Conservation (phyloP, 768 basidiomycete species). For the Amanita fuliginea region DNA sequence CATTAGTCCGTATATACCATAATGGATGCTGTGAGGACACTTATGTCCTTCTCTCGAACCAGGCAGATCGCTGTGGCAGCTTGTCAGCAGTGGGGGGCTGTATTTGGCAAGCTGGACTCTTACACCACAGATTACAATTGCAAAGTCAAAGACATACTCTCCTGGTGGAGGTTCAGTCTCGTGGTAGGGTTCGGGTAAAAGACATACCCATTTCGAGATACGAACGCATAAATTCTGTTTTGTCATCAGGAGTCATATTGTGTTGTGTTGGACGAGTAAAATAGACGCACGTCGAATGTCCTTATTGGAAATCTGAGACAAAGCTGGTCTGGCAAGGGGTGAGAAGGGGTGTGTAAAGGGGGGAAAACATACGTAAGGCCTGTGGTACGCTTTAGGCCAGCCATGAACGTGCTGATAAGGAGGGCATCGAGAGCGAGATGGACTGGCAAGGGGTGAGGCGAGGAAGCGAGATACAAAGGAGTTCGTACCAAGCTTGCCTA, state of each 20-base stretch:
- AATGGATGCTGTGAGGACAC: too few relatives aligned
- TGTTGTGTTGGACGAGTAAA: background rate
- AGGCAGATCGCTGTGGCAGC: conserved; percentile 47
- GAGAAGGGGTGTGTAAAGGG: background rate
- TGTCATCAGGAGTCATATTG: background rate
- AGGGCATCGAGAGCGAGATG: conserved; percentile 71
- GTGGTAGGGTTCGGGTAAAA: background rate
- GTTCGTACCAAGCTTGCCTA: conserved; percentile 44
- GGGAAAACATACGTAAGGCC: conserved; percentile 62
- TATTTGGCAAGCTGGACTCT: conserved; percentile 15
- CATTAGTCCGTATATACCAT: background rate
- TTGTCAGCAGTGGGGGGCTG: background rate
- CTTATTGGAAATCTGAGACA: conserved; percentile 76
- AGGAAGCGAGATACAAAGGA: background rate
- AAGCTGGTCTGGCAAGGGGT: conserved; percentile 42
- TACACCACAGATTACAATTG: conserved; percentile 76
- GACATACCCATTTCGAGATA: conserved; percentile 73
- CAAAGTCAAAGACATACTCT: conserved; percentile 82
- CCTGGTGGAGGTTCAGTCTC: conserved; percentile 29
- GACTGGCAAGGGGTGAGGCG: conserved; percentile 20
- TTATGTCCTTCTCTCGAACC: conserved; percentile 52
- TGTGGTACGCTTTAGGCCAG: conserved; percentile 76
- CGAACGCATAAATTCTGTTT: conserved; percentile 53
- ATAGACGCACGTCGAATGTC: conserved; percentile 67
- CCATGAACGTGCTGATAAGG: conserved; percentile 70